Base-by-base conservation (phyloP, 78 protist species). In the Dictyostelium intermedium region DNA sequence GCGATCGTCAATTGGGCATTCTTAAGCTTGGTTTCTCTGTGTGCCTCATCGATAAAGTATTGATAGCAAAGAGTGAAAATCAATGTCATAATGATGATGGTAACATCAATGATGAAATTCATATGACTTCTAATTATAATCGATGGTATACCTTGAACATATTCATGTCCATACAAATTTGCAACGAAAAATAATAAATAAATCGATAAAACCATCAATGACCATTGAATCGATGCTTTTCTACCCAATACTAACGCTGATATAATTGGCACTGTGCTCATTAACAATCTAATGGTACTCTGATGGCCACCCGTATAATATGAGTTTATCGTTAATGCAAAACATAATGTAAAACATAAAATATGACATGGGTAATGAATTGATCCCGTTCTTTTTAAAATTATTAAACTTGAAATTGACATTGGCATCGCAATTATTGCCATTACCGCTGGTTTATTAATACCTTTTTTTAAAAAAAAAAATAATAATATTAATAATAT, bases 281-380 rank as follows among this genome's bases (percentile, higher is more conserved):
- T 89, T 10, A 89, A 79, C 32, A 89, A 35, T 32, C 94, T 10
- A 23, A 89, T 83, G 0, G 94, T 89, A 34, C 61, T 30, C n/a
- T 89, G 94, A 37, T 89, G 94, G 2, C 94, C 94, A 80, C 94
- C 94, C 1, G 94, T 89, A 80, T 89, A 89, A 47, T 89, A 89
- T 27, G 87, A 63, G n/a, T 89, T 89, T 25, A 89, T 80, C 0
- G 94, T 89, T 23, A 89, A 43, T 30, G 94, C 94, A 89, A 89
- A 89, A 34, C 94, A 89, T 9, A 89, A 50, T 23, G 94, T 89
- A 70, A 89, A 80, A 47, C 94, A 89, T 10, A 89, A 32, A 16
- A 89, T 89, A 69, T 89, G 94, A 13, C 94, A 74, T 45, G 94
- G 94, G 37, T 74, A 89, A 50, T 89, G 87, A 43, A 78, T 89